Evolutionary conservation across 768 basidiomycete genomes (phyloP).

Genomic region (Suillus bovinus): DNA sequence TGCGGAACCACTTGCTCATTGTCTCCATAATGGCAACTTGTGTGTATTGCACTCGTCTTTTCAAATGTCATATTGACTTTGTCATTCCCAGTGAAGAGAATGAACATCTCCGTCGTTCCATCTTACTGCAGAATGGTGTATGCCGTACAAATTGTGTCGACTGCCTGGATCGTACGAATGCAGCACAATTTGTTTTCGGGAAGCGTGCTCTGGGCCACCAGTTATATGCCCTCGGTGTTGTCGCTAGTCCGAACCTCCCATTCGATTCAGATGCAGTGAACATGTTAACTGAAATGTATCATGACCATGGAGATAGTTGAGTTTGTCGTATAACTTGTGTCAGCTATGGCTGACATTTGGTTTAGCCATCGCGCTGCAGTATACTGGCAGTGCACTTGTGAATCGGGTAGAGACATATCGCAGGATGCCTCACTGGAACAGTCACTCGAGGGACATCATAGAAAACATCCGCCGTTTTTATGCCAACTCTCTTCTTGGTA

Average conservation of each 20-base stretch:
- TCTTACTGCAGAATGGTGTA: constrained; percentile 88
- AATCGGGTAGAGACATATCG: constrained; percentile 96
- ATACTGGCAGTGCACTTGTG: constrained; percentile 94
- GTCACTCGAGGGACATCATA: constrained; percentile 94
- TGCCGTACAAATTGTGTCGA: constrained; percentile 97
- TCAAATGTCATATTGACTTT: not conserved
- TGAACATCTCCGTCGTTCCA: constrained; percentile 57
- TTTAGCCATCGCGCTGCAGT: constrained; percentile 90
- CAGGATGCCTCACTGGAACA: constrained; percentile 95
- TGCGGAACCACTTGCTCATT: constrained; percentile 78
- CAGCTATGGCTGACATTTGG: constrained; percentile 5
- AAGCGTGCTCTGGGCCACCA: constrained; percentile 95
- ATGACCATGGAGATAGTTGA: constrained; percentile 92
- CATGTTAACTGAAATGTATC: constrained; percentile 98
- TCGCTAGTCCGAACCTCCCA: constrained; percentile 79
- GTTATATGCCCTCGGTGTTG: constrained; percentile 89
- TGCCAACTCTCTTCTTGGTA: constrained; percentile 89
- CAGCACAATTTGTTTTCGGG: constrained; percentile 95
- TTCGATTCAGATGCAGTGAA: constrained; percentile 96
- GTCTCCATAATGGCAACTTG: constrained; percentile 43
- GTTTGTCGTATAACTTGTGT: constrained; percentile 26
- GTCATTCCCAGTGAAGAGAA: constrained; percentile 3
- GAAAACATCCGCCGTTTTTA: constrained; percentile 95
- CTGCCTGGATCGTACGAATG: constrained; percentile 94
- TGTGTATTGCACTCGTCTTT: constrained; percentile 20